Percentiles rank a stretch among this genome's conserved stretches.
phyloP scores from a whole-genome alignment of 169 alveolate species.

The Plasmodium gonderi region DNA sequence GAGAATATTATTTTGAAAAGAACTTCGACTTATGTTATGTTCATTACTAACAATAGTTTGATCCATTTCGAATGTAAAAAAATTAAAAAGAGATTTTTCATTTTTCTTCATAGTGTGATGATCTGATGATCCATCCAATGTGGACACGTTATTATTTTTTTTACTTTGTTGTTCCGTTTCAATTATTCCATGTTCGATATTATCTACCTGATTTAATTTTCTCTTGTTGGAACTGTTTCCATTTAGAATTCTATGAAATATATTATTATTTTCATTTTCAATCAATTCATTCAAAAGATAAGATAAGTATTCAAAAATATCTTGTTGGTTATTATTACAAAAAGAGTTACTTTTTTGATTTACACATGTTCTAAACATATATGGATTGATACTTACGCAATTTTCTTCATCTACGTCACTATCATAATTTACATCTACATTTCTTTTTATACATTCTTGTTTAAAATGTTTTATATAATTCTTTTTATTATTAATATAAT shows the following conservation, averaged over 20 bases:
- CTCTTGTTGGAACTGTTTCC: not conserved
- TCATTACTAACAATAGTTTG: conserved; percentile 29
- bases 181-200: not conserved
- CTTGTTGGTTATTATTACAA: conserved; percentile 68
- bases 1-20: conserved; percentile 50
- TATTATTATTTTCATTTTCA: conserved; percentile 32
- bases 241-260: conserved; percentile 21
- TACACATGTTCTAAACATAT: conserved; percentile 52
- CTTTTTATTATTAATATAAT: conserved; percentile 44
- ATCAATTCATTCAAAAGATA: conserved; percentile 37
- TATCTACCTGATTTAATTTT: not conserved
- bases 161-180: not conserved
- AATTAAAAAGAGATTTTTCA: conserved; percentile 36
- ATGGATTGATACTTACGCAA: conserved; percentile 39
- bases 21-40: conserved; percentile 18
- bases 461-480: conserved; percentile 45
- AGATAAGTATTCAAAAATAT: conserved; percentile 35
- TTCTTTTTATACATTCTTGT: conserved; percentile 22
- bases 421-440: conserved; percentile 27
- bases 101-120: not conserved
- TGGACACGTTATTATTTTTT: not conserved
- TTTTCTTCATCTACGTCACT: conserved; percentile 68
- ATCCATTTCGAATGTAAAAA: conserved; percentile 56
- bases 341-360: conserved; percentile 26
- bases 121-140: not conserved